Evolutionary conservation across 2,329 filamentous ascomycete genomes (phyloP), one percentile per base, ranked within the genome.

Genomic region (Trichoderma oligosporum): DNA sequence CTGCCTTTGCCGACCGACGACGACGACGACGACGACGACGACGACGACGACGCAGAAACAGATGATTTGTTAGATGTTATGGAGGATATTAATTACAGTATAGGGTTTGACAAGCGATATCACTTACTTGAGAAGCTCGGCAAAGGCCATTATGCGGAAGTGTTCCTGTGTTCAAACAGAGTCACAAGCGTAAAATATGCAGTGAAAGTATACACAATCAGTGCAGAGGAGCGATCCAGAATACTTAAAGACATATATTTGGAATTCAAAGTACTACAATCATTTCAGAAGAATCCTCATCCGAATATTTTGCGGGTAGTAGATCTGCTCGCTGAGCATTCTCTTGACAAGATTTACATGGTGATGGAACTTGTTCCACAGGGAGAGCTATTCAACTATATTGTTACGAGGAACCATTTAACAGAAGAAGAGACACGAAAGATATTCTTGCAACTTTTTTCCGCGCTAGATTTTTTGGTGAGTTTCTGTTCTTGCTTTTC

Each of bases 311-410:
- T 53, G 38, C 12, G 36, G 3, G 18, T 44, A 4, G 39, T 53
- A 4, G 49, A 53, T 53, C 12, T 44, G 4, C 44, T 42, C 22
- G 25, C 49, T 0, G 49, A 53, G 3, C 22, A 53, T 70, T 87
- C 89, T 2, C 91, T 91, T 63, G 79, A 96, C 58, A 89, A 86
- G 2, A 89, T 95, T 11, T 96, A 94, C 69, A 76, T 96, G 36
- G 84, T 97, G 9, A 74, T 96, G 39, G 91, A 96, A 70, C 80
- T 96, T 63, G 91, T 91, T 2, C 78, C 88, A 0, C 89, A 94
- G 70, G 92, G 92, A 63, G 92, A 97, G 71, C 75, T 97, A 9
- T 96, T 96, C 79, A 94, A 96, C 68, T 85, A 84, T 74, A 95
- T 97, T 60, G 86, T 95, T 22, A 83, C 84, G 77, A 91, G 92